phyloP scores from a whole-genome alignment of 495 filamentous ascomycete genomes.

The Xylona heveae region DNA sequence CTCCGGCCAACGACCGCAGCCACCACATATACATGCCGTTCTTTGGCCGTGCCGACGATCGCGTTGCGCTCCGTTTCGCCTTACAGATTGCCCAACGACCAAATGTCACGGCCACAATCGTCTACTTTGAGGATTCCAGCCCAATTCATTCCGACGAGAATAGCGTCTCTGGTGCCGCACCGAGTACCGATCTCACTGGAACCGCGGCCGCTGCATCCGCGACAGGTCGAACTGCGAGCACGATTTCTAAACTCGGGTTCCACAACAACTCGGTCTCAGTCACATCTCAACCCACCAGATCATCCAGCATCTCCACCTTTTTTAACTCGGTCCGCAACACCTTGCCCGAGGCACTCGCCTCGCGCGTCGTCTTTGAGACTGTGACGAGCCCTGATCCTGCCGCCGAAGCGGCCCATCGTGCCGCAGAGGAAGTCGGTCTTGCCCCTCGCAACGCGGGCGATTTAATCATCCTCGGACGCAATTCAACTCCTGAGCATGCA shows the following conservation, averaged over 20 bases:
- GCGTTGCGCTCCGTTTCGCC: conserved; percentile 56
- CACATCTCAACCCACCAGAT: not conserved
- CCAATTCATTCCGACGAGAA: conserved; percentile 14
- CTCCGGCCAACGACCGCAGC: conserved; percentile 35
- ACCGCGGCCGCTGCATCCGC: conserved; percentile 9
- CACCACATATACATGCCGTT: conserved; percentile 82
- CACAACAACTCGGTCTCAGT: not conserved
- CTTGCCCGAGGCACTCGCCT: conserved; percentile 11
- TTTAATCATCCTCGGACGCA: conserved; percentile 57
- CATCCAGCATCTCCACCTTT: conserved; percentile 2
- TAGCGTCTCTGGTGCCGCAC: conserved; percentile 11
- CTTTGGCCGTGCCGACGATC: conserved; percentile 71
- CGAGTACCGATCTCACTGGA: conserved; percentile 6
- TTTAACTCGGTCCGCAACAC: conserved; percentile 3
- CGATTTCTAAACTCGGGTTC: too few species aligned
- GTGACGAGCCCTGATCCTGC: conserved; percentile 9
- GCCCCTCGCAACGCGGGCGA: conserved; percentile 51
- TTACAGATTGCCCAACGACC: conserved; percentile 60
- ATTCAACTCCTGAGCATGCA: too few species aligned
- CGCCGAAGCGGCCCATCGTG: conserved; percentile 17
- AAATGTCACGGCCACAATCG: conserved; percentile 52
- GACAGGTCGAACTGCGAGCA: too few species aligned
- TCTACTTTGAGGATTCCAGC: conserved; percentile 24
- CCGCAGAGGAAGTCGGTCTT: conserved; percentile 37
- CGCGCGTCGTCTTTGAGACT: conserved; percentile 6